Conservation (phyloP, 345 rosid genomes). For the Salix suchowensis region DNA sequence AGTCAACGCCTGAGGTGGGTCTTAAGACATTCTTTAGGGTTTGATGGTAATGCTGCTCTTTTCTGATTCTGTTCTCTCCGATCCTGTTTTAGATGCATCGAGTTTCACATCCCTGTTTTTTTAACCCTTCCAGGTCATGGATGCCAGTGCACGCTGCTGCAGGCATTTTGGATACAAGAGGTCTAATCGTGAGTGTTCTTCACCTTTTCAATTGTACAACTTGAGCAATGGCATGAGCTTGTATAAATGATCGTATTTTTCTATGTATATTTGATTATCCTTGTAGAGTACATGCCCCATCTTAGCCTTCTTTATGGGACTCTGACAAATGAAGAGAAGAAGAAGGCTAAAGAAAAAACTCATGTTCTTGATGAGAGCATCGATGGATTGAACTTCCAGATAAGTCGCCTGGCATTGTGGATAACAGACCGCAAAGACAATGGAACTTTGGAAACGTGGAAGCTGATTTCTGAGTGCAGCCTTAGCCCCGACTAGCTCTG, state of each 20-base stretch:
- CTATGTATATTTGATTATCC: neutral
- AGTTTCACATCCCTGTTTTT: neutral
- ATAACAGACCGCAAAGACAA: conserved; percentile 61
- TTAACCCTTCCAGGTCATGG: conserved; percentile 48
- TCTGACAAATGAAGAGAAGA: conserved; percentile 72
- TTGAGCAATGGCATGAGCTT: neutral
- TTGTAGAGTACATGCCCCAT: conserved; percentile 89
- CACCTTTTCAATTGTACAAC: neutral
- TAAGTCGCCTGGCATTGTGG: conserved; percentile 54
- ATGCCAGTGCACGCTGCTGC: conserved; percentile 51
- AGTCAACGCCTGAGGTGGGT: conserved; percentile 57
- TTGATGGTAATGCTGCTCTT: neutral
- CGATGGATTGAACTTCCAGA: conserved; percentile 44
- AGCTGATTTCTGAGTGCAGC: conserved; percentile 51
- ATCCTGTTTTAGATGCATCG: neutral
- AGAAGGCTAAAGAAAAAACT: conserved; percentile 61
- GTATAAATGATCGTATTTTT: neutral
- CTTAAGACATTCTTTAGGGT: neutral
- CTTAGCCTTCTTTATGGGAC: conserved; percentile 70
- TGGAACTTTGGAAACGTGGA: conserved; percentile 66
- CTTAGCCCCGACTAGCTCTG: conserved; percentile 36
- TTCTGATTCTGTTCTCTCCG: neutral
- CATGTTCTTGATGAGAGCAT: conserved; percentile 44
- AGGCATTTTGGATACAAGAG: conserved; percentile 47
- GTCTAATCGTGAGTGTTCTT: conserved; percentile 44